Conservation (phyloP, 208 protist species). For the Wallacemonas sp. region DNA sequence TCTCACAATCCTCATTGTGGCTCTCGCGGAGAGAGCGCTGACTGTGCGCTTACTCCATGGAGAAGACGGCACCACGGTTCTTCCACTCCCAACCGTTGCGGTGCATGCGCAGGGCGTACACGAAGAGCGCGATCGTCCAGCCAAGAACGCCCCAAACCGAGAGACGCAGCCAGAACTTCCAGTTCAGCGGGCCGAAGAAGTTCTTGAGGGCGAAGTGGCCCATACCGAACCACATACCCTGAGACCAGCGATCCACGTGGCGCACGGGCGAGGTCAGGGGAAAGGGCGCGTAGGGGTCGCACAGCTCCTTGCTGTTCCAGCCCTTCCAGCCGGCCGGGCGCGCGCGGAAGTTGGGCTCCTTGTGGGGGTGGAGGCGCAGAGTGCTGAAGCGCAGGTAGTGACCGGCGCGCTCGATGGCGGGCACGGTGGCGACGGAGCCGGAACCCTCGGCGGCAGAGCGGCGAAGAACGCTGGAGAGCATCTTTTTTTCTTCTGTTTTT, state of each 20-base stretch:
- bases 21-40: too few relatives aligned
- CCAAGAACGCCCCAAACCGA: constrained; percentile 58
- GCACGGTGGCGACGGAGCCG: constrained; percentile 51
- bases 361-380: constrained; percentile 65
- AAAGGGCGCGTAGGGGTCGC: constrained; percentile 77
- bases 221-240: constrained; percentile 80
- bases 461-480: constrained; percentile 74
- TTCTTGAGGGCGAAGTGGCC: constrained; percentile 83
- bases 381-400: constrained; percentile 80
- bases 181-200: constrained; percentile 76
- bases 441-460: constrained; percentile 40
- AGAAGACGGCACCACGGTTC: constrained; percentile 82
- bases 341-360: constrained; percentile 78
- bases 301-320: constrained; percentile 73
- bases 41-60: constrained; percentile 66
- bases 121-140: constrained; percentile 36
- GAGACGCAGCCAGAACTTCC: constrained; percentile 64
- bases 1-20: too few relatives aligned
- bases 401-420: constrained; percentile 68
- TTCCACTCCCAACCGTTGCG: constrained; percentile 89
- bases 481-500: constrained; percentile 24
- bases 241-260: constrained; percentile 62
- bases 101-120: constrained; percentile 80
- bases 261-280: constrained; percentile 58
- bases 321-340: constrained; percentile 70